Percentiles rank a stretch among this genome's conserved stretches.
Evolutionary conservation across 2,329 filamentous ascomycete species (phyloP).

Genomic region (Fusarium heterosporum): DNA sequence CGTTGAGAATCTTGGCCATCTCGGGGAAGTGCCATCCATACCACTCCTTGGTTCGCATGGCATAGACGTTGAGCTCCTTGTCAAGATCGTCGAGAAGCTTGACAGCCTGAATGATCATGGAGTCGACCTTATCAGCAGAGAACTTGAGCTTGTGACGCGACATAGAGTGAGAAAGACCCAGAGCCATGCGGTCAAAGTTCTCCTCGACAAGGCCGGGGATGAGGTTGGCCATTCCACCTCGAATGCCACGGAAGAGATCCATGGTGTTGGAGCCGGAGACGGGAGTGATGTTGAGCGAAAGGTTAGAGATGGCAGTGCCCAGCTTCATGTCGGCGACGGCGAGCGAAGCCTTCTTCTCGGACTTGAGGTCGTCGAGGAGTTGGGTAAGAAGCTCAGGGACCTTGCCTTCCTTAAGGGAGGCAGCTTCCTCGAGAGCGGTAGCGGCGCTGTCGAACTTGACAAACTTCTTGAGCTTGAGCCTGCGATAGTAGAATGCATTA

Average conservation of each 20-base stretch:
- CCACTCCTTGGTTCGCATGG: constrained; percentile 99
- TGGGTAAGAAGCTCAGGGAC: constrained; percentile 86
- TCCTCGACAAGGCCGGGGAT: constrained; percentile 88
- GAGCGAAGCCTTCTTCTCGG: constrained; percentile 96
- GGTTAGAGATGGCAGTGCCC: constrained; percentile 89
- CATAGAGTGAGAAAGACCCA: constrained; percentile 96
- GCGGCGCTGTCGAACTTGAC: constrained; percentile 96
- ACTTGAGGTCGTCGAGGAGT: constrained; percentile 90
- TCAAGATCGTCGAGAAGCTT: constrained; percentile 94
- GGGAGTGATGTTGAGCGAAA: constrained; percentile 85
- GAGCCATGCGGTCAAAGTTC: constrained; percentile 92
- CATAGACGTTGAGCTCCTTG: constrained; percentile 98
- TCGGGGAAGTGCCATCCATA: constrained; percentile 99
- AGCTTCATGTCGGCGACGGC: constrained; percentile 95
- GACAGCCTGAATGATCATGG: constrained; percentile 99
- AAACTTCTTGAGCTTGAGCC: constrained; percentile 96
- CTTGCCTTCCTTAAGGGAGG: constrained; percentile 90
- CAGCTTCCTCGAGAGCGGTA: constrained; percentile 89
- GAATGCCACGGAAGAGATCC: constrained; percentile 94
- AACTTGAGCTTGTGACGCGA: constrained; percentile 99
- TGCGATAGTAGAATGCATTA: constrained; percentile 51
- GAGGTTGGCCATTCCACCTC: constrained; percentile 87
- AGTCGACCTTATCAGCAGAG: constrained; percentile 97
- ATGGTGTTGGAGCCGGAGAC: constrained; percentile 72
- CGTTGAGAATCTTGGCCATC: constrained; percentile 95